phyloP scores from a whole-genome alignment of 148 eudicot genomes.

The Silene latifolia region DNA sequence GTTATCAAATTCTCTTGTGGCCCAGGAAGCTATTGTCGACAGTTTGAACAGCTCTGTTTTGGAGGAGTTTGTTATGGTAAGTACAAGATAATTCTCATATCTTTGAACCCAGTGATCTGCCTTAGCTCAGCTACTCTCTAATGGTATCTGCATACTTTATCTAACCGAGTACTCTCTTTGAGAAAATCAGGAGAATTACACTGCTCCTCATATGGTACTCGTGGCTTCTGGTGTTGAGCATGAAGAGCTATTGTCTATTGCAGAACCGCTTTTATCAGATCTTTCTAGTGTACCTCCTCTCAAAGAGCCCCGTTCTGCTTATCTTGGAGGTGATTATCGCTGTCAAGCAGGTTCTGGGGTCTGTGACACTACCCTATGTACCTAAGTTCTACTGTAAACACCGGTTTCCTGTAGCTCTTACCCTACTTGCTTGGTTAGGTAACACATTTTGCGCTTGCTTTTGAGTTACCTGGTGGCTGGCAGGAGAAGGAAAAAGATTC shows the following conservation, averaged over 20 bases:
- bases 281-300: constrained; percentile 42
- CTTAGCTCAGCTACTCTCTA: neutral
- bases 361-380: constrained; percentile 24
- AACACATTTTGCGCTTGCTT: constrained; percentile 88
- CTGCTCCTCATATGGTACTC: constrained; percentile 88
- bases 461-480: constrained; percentile 93
- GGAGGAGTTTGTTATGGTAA: constrained; percentile 82
- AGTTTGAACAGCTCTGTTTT: constrained; percentile 53
- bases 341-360: constrained; percentile 79
- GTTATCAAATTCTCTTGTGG: constrained; percentile 65
- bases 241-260: constrained; percentile 64
- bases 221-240: constrained; percentile 96
- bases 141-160: neutral
- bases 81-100: constrained; percentile 23
- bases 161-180: constrained; percentile 18
- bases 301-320: constrained; percentile 53
- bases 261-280: constrained; percentile 86
- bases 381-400: neutral
- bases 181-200: constrained; percentile 70
- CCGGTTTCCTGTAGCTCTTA: neutral
- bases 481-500: constrained; percentile 64
- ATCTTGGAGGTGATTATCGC: constrained; percentile 83
- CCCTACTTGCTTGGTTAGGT: constrained; percentile 32
- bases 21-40: constrained; percentile 63
- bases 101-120: neutral